Base-by-base conservation (phyloP, 2,329 filamentous ascomycete genomes). In the Fusarium begoniae region DNA sequence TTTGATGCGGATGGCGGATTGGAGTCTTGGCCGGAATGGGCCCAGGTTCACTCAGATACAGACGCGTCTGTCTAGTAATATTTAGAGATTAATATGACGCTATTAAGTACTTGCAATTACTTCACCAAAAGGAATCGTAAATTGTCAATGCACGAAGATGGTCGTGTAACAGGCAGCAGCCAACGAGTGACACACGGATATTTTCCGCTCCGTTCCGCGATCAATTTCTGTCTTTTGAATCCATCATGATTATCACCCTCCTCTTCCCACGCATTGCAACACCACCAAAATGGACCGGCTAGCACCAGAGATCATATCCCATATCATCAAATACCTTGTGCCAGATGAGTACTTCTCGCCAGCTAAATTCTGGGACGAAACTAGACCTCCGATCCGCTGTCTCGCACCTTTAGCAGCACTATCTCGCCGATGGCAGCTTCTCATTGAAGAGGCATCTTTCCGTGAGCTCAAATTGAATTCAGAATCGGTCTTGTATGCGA, bases 21-120 rank as follows among this genome's bases (percentile, higher is more conserved):
- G 8, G 64, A 63, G n/a, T 28, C 57, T 14, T 69, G 64, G 64
- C 64, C 66, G 5, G 64, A 68, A 57, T 69, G 64, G 64, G 37
- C 59, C 6, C 56, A 62, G 11, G 35, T 63, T 24, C 53, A 59
- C 20, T 63, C 41, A 35, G 60, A 59, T 35, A 59, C 60, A 41
- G 60, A 63, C 17, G 35, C 41, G 8, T 59, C 53, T 47, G 20
- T 59, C 3, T 58, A 40, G 12, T 32, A 22, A 24, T 22, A 26
- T 17, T 11, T 20, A 17, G 7, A 26, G 4, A 18, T 8, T 50
- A 51, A 51, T 4, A 51, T 24, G 30, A 35, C 15, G 17, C 2
- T 8, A 14, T 24, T 35, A 7, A 51, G 30, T 24, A 24, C 22
- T 48, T 8, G 26, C 0, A 30, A 17, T 12, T 22, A 47, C 6